phyloP scores from a whole-genome alignment of 176 grass and related monocot species.

The Olyra latifolia region DNA sequence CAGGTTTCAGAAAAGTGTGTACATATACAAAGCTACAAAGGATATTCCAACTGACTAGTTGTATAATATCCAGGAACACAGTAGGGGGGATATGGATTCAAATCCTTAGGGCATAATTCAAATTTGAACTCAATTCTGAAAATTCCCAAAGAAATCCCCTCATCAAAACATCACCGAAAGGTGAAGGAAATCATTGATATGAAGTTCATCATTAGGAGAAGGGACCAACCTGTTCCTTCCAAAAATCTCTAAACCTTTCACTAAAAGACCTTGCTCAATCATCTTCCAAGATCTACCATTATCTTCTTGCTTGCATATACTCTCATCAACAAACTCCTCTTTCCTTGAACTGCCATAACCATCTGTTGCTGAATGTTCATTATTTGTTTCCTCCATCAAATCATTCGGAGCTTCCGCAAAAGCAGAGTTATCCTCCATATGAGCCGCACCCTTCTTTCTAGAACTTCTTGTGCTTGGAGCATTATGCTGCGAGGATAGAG shows the following conservation, averaged over 20 bases:
- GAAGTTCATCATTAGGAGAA: not conserved
- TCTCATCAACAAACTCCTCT: constrained; percentile 77
- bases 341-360: constrained; percentile 61
- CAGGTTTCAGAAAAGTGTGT: not conserved
- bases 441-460: constrained; percentile 41
- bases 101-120: not conserved
- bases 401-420: constrained; percentile 55
- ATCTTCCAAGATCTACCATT: constrained; percentile 62
- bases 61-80: not conserved
- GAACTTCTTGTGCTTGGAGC: constrained; percentile 60
- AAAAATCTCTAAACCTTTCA: constrained; percentile 96
- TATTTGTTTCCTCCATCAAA: constrained; percentile 50
- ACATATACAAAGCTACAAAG: not conserved
- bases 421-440: constrained; percentile 48
- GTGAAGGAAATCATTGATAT: not conserved
- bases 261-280: constrained; percentile 86
- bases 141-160: not conserved
- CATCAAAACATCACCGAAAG: not conserved
- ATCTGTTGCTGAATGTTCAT: constrained; percentile 47
- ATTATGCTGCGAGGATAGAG: constrained; percentile 53
- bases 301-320: constrained; percentile 57
- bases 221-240: constrained; percentile 74
- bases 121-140: not conserved
- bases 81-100: not conserved
- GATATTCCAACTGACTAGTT: not conserved